Evolutionary conservation across 805 yeast genomes (phyloP), one percentile per base, ranked within the genome.

Genomic region (Saccharomyces cerevisiae): DNA sequence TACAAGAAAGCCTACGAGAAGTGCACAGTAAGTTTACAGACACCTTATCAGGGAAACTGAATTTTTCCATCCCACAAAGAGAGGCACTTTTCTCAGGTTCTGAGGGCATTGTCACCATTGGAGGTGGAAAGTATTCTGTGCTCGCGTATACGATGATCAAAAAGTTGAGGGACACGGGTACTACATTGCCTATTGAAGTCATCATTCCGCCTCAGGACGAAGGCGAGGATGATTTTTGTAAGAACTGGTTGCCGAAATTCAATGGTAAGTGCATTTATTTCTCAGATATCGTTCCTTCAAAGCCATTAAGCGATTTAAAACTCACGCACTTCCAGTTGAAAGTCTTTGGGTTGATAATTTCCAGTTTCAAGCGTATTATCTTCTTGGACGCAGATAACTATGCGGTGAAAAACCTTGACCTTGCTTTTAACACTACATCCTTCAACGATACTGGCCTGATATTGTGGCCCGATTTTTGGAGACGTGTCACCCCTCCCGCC

Each of bases 381-480:
- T 74, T 87, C 51, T 68, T 88, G 59, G 97, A 89, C 63, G 82
- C 91, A 52, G 96, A 89, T 70, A 82, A 86, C 59, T 71, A 79
- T 17, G 78, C 83, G 0, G 75, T 79, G 11, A 74, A 74, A 51
- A 65, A 74, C 14, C 78, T 83, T 1, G 82, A 79, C 57, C 52
- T 66, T 2, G 70, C 84, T 46, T 71, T 81, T 49, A 60, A 65
- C 2, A 55, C 67, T 26, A 75, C 76, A 24, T 77, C 85, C 2
- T 84, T 75, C 64, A 55, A 60, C 29, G 65, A 70, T 13, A 68
- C 71, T 41, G 86, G 87, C 2, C 67, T 85, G 67, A 76, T 85
- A 31, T 74, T 83, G 1, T 85, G 90, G 90, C 91, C 90, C 0
- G 90, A 85, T 69, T 82, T 82, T 56, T 85, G 91, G 90, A 75